Evolutionary conservation across 1,284 basidiomycete species (phyloP).

Genomic region (Austroboletus niveus): DNA sequence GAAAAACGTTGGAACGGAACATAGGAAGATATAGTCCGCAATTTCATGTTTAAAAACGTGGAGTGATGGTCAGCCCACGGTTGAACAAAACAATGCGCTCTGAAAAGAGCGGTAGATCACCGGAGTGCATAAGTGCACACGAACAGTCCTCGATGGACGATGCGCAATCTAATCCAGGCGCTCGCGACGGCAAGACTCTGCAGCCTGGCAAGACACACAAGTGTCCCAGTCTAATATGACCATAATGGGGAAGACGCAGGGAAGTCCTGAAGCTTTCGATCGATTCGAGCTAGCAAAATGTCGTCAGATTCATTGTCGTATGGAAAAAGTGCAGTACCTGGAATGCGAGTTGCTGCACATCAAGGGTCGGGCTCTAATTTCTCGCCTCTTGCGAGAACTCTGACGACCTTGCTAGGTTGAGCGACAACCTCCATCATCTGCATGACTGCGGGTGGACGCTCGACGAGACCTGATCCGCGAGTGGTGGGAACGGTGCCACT

Average conservation of each 20-base stretch:
- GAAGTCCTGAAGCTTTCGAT: slow-evolving; percentile 18
- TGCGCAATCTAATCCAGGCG: slow-evolving; percentile 17
- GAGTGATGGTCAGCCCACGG: slow-evolving; percentile 17
- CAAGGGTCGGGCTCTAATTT: slow-evolving; percentile 56
- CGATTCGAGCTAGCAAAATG: slow-evolving; percentile 7
- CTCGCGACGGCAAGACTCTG: slow-evolving; percentile 20
- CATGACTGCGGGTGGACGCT: slow-evolving; percentile 68
- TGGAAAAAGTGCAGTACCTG: slow-evolving; percentile 13
- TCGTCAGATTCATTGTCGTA: not conserved
- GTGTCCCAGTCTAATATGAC: slow-evolving; percentile 22
- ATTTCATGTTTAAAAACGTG: slow-evolving; percentile 11
- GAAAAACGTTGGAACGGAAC: slow-evolving; percentile 22
- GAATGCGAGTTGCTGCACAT: not conserved
- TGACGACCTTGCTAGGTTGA: slow-evolving; percentile 67
- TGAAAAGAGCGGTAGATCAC: slow-evolving; percentile 18
- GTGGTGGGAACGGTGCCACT: slow-evolving; percentile 12
- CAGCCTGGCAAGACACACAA: slow-evolving; percentile 25
- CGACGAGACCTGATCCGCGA: slow-evolving; percentile 49
- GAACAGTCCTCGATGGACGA: slow-evolving; percentile 25
- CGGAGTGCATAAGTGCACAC: slow-evolving; percentile 25
- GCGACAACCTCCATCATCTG: slow-evolving; percentile 73
- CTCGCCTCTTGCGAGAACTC: slow-evolving; percentile 76
- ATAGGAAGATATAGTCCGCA: slow-evolving; percentile 29
- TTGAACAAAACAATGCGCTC: slow-evolving; percentile 22
- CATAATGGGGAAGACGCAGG: slow-evolving; percentile 17